These are phyloP conservation scores for Penicillium sumatraense DNA, from an alignment of 2,329 filamentous ascomycete genomes.

Conservation along the genomic window DNA sequence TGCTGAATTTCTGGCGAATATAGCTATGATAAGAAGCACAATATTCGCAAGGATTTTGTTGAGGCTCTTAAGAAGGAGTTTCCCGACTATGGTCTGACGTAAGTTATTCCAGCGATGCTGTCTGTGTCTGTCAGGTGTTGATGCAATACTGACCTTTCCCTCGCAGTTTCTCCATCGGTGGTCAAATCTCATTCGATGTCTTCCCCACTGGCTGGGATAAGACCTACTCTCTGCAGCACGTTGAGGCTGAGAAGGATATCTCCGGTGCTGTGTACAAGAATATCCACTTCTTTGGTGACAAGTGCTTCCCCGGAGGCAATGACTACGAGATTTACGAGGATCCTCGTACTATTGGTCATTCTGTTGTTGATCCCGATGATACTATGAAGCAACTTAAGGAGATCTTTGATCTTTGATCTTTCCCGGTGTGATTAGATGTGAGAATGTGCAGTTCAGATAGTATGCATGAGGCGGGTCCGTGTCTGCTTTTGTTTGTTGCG, in stretches of 20 bases:
- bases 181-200: conserved; percentile 97
- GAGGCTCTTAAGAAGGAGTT: conserved; percentile 78
- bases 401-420: conserved; percentile 72
- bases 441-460: conserved; percentile 19
- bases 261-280: conserved; percentile 70
- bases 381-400: conserved; percentile 80
- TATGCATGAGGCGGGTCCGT: conserved; percentile 15
- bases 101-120: conserved; percentile 37
- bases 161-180: conserved; percentile 84
- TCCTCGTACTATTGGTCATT: conserved; percentile 79
- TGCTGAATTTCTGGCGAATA: too few species aligned
- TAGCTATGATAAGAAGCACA: conserved; percentile 74
- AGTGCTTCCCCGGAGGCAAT: conserved; percentile 87
- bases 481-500: not conserved
- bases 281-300: conserved; percentile 98
- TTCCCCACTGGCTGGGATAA: conserved; percentile 99
- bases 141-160: conserved; percentile 3
- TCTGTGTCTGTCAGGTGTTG: conserved; percentile 4
- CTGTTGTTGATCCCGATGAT: conserved; percentile 79
- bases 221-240: conserved; percentile 89
- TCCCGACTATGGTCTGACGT: conserved; percentile 82
- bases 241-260: conserved; percentile 80
- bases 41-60: conserved; percentile 78
- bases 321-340: conserved; percentile 94
- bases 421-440: too few species aligned